Base-by-base conservation (phyloP, 495 filamentous ascomycete species). In the Daldinia bambusicola region DNA sequence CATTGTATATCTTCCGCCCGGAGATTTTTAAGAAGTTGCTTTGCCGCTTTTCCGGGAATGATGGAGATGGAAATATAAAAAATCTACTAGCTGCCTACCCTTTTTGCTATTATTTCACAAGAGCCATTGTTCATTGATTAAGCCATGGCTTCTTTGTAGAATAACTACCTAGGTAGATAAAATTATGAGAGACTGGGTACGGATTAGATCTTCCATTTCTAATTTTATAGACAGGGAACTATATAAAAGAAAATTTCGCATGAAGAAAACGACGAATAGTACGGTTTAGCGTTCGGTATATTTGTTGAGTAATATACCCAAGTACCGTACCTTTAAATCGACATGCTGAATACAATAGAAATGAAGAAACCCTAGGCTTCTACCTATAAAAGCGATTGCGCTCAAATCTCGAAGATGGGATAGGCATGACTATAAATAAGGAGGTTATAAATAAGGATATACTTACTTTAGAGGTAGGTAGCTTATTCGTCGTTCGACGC, bases 21-120 rank as follows among this genome's bases (percentile, higher is more conserved):
- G 40, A 58, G 8, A n/a, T 26, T 14, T 62, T 62, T 36, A 43
- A 8, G 34, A n/a, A 40, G 22, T 41, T 58, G 34, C 31, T 43
- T 43, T 36, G 12, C 53, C 60, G 41, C 38, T 41, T 63, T 58
- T 43, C 60, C 60, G 66, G 16, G 26, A 55, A 18, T n/a, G 38
- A 62, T 41, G 6, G 41, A 16, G 7, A 48, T 31, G 36, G 16
- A 41, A 57, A 12, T 30, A 20, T 20, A 18, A 20, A 45, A 9
- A 2, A 18, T 9, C 41, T 18, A 2, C 41, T 20, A 20, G 41
- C 16, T 48, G 12, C 20, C 20, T 48, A 22, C 20, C 20, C 20
- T 13, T 48, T 6, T 22, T 20, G 9, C 9, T 2, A 22, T 18
- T 18, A 22, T 48, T 20, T 22, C 43, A 8, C 1, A 22, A 48